These are phyloP conservation scores for Elsinoe australis DNA, from an alignment of 2,329 filamentous ascomycete species.

Conservation along the genomic window DNA sequence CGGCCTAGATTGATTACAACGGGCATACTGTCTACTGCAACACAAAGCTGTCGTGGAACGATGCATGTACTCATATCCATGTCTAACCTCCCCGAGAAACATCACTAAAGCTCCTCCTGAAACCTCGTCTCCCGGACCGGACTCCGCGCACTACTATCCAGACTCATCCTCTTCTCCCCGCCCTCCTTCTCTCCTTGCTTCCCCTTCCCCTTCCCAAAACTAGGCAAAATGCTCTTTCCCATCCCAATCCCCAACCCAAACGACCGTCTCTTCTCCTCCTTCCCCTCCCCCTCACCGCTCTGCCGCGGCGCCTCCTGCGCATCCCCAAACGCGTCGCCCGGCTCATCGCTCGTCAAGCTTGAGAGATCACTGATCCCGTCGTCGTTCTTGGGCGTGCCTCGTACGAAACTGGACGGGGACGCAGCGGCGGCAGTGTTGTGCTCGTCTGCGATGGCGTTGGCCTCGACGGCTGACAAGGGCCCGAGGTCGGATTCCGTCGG, in stretches of 20 bases:
- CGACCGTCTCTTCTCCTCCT: conserved; percentile 9
- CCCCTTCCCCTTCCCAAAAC: not conserved
- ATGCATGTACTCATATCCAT: too few species aligned
- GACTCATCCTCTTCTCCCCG: not conserved
- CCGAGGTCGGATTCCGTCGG: conserved; percentile 8
- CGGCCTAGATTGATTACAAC: too few species aligned
- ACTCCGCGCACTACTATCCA: conserved; percentile 30
- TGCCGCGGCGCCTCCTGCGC: not conserved
- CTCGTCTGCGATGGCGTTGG: not conserved
- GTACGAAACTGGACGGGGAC: conserved; percentile 2
- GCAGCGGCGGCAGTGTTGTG: not conserved
- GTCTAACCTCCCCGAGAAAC: not conserved
- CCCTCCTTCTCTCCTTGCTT: not conserved
- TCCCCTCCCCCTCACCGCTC: not conserved
- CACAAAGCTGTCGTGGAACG: too few species aligned
- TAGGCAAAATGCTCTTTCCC: not conserved
- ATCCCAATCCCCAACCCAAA: conserved; percentile 8
- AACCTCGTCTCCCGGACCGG: conserved; percentile 53
- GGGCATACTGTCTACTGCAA: too few species aligned
- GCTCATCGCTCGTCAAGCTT: conserved; percentile 5
- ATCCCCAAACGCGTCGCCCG: not conserved
- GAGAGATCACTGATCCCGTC: not conserved
- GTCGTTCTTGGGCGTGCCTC: not conserved
- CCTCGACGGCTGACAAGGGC: conserved; percentile 11
- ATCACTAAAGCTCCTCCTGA: conserved; percentile 46